Percentiles rank a stretch among this genome's conserved stretches.
phyloP scores from a whole-genome alignment of 768 basidiomycete species.

The Tulasnella sp. region DNA sequence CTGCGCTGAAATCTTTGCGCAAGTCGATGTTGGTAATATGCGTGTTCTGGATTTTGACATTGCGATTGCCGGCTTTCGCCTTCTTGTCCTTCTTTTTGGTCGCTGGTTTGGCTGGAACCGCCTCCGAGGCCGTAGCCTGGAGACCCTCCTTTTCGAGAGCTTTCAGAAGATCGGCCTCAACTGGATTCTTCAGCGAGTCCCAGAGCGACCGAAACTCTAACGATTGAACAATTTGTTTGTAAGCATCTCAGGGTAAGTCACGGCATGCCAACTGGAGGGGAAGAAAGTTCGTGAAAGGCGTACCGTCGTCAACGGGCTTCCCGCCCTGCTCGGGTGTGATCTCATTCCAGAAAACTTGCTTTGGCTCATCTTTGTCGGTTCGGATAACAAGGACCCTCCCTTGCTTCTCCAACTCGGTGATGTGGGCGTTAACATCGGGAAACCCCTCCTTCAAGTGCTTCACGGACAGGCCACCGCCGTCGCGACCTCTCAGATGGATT shows the following conservation, averaged over 20 bases:
- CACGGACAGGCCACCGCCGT: conserved; percentile 81
- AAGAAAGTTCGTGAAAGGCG: neutral
- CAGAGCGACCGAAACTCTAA: conserved; percentile 85
- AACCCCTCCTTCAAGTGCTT: conserved; percentile 84
- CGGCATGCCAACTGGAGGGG: too few species aligned
- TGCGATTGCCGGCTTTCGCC: conserved; percentile 65
- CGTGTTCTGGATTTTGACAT: conserved; percentile 80
- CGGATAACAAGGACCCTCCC: conserved; percentile 87
- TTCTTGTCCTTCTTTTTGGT: conserved; percentile 83
- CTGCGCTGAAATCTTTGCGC: conserved; percentile 54
- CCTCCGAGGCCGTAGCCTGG: conserved; percentile 69
- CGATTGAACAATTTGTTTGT: neutral
- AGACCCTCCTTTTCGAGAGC: conserved; percentile 81
- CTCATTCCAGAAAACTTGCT: conserved; percentile 90
- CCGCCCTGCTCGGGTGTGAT: conserved; percentile 80
- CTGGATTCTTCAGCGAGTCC: conserved; percentile 80
- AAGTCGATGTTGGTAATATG: conserved; percentile 81
- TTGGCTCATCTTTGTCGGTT: conserved; percentile 74
- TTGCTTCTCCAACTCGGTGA: conserved; percentile 86
- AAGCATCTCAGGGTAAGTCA: conserved; percentile 27
- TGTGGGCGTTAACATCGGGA: conserved; percentile 78
- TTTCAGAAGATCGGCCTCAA: conserved; percentile 75
- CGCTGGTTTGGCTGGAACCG: conserved; percentile 50
- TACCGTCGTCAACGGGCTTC: conserved; percentile 33
- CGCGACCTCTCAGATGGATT: conserved; percentile 78